Percentiles rank a stretch among this genome's conserved stretches.
These are phyloP conservation scores for Pyricularia grisea DNA, from an alignment of 2,329 filamentous ascomycete species.

Conservation along the genomic window DNA sequence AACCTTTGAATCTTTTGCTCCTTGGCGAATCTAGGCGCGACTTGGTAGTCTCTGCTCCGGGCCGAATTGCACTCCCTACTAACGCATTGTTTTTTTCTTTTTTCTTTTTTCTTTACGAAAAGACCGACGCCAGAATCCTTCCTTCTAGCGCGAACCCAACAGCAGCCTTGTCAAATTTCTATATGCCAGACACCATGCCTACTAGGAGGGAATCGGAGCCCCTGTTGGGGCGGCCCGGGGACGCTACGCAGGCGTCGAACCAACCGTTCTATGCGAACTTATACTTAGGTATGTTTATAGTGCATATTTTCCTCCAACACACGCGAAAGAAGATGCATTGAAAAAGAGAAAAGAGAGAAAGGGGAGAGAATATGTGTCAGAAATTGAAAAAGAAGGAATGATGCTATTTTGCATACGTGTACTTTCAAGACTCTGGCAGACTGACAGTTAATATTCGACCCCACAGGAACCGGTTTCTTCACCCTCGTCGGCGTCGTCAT, in stretches of 20 bases:
- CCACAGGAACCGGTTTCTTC: constrained; percentile 57
- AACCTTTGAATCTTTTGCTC: not conserved
- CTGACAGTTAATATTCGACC: not conserved
- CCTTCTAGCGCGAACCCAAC: not conserved
- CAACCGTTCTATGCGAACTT: constrained; percentile 62
- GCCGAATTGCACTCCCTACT: not conserved
- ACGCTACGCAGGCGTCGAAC: constrained; percentile 60
- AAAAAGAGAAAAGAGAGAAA: not conserved
- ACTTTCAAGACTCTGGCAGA: not conserved
- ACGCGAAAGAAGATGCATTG: not conserved
- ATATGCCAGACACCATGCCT: constrained; percentile 15
- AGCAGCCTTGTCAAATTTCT: not conserved
- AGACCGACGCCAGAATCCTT: not conserved
- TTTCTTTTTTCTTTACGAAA: not conserved
- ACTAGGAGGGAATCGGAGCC: constrained; percentile 52
- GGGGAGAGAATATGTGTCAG: too few relatives aligned
- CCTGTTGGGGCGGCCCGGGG: constrained; percentile 60
- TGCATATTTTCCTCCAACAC: not conserved
- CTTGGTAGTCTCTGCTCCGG: not conserved
- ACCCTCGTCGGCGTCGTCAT: constrained; percentile 51
- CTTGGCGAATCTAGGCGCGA: not conserved
- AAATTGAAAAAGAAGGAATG: not conserved
- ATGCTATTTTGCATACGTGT: not conserved
- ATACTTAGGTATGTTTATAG: constrained; percentile 50
- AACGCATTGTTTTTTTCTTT: not conserved